Conservation (phyloP, 768 basidiomycete species). For the Suillus subluteus region DNA sequence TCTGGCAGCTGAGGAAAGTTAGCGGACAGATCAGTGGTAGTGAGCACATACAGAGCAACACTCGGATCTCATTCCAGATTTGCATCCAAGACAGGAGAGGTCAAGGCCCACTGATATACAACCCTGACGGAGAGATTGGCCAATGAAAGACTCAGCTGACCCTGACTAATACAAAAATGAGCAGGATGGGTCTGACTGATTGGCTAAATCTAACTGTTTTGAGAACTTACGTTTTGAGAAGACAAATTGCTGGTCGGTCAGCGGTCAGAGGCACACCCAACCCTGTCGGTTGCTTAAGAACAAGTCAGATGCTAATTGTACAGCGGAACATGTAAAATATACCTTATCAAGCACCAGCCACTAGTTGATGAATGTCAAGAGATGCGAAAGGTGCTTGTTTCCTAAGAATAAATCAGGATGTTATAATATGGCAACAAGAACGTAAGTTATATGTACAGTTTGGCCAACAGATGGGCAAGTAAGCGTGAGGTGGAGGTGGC, state of each 20-base stretch:
- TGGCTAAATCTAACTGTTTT: not conserved
- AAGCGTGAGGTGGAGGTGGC: too few relatives aligned
- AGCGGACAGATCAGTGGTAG: not conserved
- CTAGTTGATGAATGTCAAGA: not conserved
- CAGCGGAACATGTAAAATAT: not conserved
- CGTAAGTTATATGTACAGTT: too few relatives aligned
- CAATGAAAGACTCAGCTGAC: not conserved
- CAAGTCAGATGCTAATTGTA: not conserved
- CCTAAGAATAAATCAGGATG: constrained; percentile 2
- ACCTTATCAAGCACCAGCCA: not conserved
- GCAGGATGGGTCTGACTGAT: not conserved
- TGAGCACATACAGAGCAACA: not conserved
- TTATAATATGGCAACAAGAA: not conserved
- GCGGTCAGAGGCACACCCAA: not conserved
- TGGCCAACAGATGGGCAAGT: too few relatives aligned
- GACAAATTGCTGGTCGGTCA: not conserved
- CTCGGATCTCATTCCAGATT: too few relatives aligned
- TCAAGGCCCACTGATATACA: not conserved
- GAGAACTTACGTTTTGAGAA: not conserved
- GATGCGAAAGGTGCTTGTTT: not conserved
- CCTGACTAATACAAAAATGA: not conserved
- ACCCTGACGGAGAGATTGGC: not conserved
- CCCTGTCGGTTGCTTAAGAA: not conserved
- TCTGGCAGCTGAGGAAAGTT: not conserved
- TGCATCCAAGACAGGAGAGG: too few relatives aligned